Base-by-base conservation (phyloP, 805 yeast genomes). In the Kuraishia cidri region DNA sequence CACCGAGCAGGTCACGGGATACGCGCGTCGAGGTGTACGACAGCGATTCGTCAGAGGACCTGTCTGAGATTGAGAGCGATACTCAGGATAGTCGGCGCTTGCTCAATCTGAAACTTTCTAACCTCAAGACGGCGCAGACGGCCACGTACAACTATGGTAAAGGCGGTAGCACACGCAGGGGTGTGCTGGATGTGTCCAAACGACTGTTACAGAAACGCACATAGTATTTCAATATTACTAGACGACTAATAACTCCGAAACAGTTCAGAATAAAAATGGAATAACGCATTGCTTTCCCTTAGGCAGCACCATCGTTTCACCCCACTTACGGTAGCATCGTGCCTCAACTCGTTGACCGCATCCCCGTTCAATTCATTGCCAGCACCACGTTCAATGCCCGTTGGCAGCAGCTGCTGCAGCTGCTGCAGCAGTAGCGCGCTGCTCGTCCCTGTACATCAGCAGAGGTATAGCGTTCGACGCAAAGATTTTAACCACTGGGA, bases 381-480 rank as follows among this genome's bases (percentile, higher is more conserved):
- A n/a, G n/a, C n/a, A n/a, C n/a, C n/a, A n/a, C n/a, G n/a, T n/a
- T n/a, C n/a, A n/a, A n/a, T n/a, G n/a, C n/a, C n/a, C n/a, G n/a
- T n/a, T n/a, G n/a, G n/a, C n/a, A n/a, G n/a, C n/a, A n/a, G n/a
- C n/a, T n/a, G n/a, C n/a, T n/a, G n/a, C n/a, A n/a, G n/a, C n/a
- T n/a, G n/a, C n/a, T n/a, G n/a, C n/a, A n/a, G n/a, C 23, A 20
- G 23, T 7, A 7, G 7, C 10, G 9, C 10, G 33, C n/a, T 20
- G 22, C 28, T 31, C 17, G 11, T 62, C 62, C 38, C 68, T 58
- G 50, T 62, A 65, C 50, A 71, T 68, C 44, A 75, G 44, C 30
- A 75, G 50, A 8, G 82, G 82, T 26, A 75, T 67, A 21, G 76
- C 75, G 50, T 75, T 75, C 9, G 80, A 71, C 4, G 74, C 67